Evolutionary conservation across 108 stramenopile species (phyloP), one percentile per base, ranked within the genome.

Genomic region (Pinguiococcus pyrenoidosus): DNA sequence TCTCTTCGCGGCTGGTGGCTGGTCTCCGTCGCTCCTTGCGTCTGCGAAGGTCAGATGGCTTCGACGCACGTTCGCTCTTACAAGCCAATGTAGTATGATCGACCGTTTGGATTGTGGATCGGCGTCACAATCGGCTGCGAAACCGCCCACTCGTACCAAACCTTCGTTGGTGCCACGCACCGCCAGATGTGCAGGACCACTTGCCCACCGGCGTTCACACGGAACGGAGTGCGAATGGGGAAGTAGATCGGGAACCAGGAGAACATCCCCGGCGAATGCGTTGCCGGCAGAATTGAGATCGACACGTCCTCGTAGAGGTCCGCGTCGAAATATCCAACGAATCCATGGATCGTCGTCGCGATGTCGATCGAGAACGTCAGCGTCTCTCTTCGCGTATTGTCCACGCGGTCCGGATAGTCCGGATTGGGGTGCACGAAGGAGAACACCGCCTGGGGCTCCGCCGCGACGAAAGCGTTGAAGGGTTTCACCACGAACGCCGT

Each of bases 111-210:
- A 48, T 92, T 92, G 70, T 92, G 72, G 35, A 78, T 70, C 8
- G 69, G 64, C 1, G 68, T 65, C 16, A 44, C 34, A 1, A 44
- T 13, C 14, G 68, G 68, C 1, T 64, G 82, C 62, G 37, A 71
- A 64, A 48, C 73, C 70, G 69, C 80, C 96, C 96, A 98, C 76
- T 98, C 96, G 56, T 94, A 98, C 96, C 96, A 98, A 14, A 93
- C 88, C 46, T 78, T 59, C 27, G 39, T 56, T 13, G 35, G 23
- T 28, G 43, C 37, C 10, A 28, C 44, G 30, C 62, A 61, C 10
- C 77, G 53, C 88, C 89, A 92, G 27, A 98, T 66, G 42, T 73
- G 77, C 26, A 74, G 84, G 28, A 68, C 72, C 10, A 90, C 61
- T 18, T 52, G 59, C 25, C 69, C 69, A 21, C 79, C 83, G 4